These are phyloP conservation scores for Termitomyces sp. DNA, from an alignment of 768 basidiomycete species.

Conservation along the genomic window DNA sequence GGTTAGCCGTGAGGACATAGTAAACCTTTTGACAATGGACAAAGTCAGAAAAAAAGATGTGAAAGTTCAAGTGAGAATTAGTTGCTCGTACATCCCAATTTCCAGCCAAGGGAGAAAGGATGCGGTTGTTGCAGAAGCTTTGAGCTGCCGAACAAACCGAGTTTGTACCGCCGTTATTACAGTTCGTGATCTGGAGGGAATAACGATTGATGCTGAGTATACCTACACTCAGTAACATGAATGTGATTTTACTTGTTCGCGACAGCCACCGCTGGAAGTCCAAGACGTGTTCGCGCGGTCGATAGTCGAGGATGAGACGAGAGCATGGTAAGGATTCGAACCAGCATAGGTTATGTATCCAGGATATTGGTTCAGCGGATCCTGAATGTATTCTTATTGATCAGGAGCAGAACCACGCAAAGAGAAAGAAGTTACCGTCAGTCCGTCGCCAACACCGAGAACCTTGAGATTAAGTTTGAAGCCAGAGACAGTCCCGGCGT, in stretches of 20 bases:
- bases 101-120: constrained; percentile 50
- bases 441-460: constrained; percentile 59
- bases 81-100: constrained; percentile 41
- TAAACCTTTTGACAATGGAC: constrained; percentile 31
- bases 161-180: constrained; percentile 44
- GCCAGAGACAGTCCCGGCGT: constrained; percentile 37
- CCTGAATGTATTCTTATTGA: constrained; percentile 15
- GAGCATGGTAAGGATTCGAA: constrained; percentile 51
- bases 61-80: not conserved
- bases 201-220: not conserved
- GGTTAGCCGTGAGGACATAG: constrained; percentile 39
- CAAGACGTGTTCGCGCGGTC: constrained; percentile 37
- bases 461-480: constrained; percentile 52
- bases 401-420: not conserved
- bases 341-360: constrained; percentile 52
- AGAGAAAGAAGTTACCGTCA: constrained; percentile 38
- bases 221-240: not conserved
- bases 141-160: constrained; percentile 53
- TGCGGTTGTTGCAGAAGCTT: constrained; percentile 50
- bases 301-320: constrained; percentile 41
- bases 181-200: constrained; percentile 43
- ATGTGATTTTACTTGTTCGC: constrained; percentile 31
- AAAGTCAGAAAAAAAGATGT: not conserved
- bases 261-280: constrained; percentile 41
- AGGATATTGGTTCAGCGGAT: constrained; percentile 49